phyloP scores from a whole-genome alignment of 768 basidiomycete genomes.

The Leucocoprinus leucothites region DNA sequence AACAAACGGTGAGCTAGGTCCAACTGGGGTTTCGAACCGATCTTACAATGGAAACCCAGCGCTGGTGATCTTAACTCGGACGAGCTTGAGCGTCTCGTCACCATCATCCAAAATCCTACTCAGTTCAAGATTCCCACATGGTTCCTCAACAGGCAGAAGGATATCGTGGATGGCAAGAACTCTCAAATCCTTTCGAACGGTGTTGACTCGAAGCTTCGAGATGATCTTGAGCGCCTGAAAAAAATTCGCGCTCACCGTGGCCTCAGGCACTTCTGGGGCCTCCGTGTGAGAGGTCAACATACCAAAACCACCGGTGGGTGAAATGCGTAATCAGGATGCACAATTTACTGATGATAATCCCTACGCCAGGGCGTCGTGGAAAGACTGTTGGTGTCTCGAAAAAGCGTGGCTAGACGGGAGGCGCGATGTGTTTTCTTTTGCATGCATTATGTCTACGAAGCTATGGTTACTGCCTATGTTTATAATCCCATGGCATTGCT shows the following conservation, averaged over 20 bases:
- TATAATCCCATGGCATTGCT: constrained; percentile 5
- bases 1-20: constrained; percentile 80
- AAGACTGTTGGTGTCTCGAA: constrained; percentile 97
- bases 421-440: background rate
- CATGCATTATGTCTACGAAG: constrained; percentile 4
- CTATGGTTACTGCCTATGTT: constrained; percentile 3
- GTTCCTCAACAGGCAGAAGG: constrained; percentile 99
- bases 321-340: background rate
- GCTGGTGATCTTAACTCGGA: constrained; percentile 99
- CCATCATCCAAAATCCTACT: constrained; percentile 98
- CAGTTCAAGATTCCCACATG: constrained; percentile 99
- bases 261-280: constrained; percentile 89
- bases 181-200: constrained; percentile 93
- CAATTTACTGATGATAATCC: constrained; percentile 6
- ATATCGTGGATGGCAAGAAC: constrained; percentile 96
- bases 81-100: constrained; percentile 97
- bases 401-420: constrained; percentile 59
- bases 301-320: constrained; percentile 94
- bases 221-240: constrained; percentile 97
- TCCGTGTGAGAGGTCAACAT: constrained; percentile 97
- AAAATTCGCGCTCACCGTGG: constrained; percentile 98
- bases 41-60: constrained; percentile 37
- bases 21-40: background rate
- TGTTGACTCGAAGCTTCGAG: constrained; percentile 97
- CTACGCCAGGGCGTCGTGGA: constrained; percentile 74